Conservation (phyloP, 768 basidiomycete species). For the Panellus pusillus region DNA sequence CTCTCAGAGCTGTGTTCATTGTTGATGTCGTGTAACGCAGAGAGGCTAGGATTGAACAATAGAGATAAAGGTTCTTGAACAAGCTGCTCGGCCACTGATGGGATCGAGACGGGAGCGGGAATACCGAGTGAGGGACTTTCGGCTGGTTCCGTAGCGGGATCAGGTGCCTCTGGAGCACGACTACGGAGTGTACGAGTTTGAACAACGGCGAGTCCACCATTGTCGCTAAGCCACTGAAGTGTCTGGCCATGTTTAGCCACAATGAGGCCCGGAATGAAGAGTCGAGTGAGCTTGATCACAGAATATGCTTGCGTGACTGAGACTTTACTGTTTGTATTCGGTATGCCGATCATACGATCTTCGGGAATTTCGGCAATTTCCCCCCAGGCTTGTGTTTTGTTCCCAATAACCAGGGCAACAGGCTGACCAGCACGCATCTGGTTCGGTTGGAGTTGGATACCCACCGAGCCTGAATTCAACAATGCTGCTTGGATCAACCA, state of each 20-base stretch:
- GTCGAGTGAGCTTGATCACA: slow-evolving; percentile 11
- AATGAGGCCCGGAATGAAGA: slow-evolving; percentile 11
- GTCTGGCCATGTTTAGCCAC: slow-evolving; percentile 14
- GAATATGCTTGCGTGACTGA: slow-evolving; percentile 9
- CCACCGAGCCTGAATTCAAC: slow-evolving; percentile 4
- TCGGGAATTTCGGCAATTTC: slow-evolving; percentile 9
- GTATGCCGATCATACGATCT: slow-evolving; percentile 2
- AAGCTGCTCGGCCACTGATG: background rate
- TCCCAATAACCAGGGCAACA: slow-evolving; percentile 8
- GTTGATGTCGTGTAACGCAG: too few species aligned
- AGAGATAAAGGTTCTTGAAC: background rate
- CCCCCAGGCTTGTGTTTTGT: slow-evolving; percentile 7
- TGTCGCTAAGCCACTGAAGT: slow-evolving; percentile 6
- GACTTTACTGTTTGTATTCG: background rate
- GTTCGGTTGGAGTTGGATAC: slow-evolving; percentile 4
- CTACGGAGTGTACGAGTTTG: slow-evolving; percentile 16
- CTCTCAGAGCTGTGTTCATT: too few species aligned
- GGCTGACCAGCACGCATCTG: slow-evolving; percentile 10
- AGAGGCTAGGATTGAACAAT: too few species aligned
- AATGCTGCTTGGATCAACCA: slow-evolving; percentile 7
- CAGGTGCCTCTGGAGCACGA: slow-evolving; percentile 3
- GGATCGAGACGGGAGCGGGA: slow-evolving; percentile 5
- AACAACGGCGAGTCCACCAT: slow-evolving; percentile 10
- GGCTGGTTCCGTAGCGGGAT: background rate
- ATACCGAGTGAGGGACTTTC: slow-evolving; percentile 1